Evolutionary conservation across 331 rosid species (phyloP).

Genomic region (Acacia pycnantha): DNA sequence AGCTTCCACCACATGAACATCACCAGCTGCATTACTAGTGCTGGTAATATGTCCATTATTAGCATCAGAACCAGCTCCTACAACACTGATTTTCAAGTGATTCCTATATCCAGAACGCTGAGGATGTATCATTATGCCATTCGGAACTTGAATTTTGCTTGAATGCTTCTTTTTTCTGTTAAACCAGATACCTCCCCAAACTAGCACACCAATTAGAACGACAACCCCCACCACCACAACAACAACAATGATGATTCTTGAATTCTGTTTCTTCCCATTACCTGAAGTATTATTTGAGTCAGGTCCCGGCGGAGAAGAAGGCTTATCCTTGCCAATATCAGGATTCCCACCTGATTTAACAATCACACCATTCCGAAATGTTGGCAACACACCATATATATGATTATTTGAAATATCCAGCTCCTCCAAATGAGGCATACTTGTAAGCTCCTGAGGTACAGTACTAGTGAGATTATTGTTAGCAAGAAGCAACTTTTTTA

Average conservation of each 20-base stretch:
- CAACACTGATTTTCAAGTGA: constrained; percentile 43
- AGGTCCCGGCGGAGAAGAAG: constrained; percentile 10
- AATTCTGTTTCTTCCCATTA: constrained; percentile 25
- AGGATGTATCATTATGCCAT: constrained; percentile 39
- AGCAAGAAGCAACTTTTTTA: constrained; percentile 47
- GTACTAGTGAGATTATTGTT: constrained; percentile 46
- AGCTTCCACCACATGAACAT: constrained; percentile 56
- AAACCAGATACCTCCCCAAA: constrained; percentile 21
- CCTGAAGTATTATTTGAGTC: background rate
- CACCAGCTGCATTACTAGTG: constrained; percentile 30
- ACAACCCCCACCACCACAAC: constrained; percentile 32
- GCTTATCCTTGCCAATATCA: constrained; percentile 56
- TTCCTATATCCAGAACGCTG: constrained; percentile 44
- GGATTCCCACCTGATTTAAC: constrained; percentile 55
- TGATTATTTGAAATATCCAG: constrained; percentile 65
- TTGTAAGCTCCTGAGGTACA: constrained; percentile 61
- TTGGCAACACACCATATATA: constrained; percentile 56
- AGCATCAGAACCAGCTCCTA: constrained; percentile 17
- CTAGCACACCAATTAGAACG: constrained; percentile 27
- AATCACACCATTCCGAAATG: constrained; percentile 38
- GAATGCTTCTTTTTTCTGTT: constrained; percentile 23
- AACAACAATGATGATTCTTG: constrained; percentile 31
- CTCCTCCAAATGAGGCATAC: constrained; percentile 42
- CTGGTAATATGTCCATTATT: constrained; percentile 32
- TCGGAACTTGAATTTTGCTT: constrained; percentile 32